Evolutionary conservation across 495 filamentous ascomycete genomes (phyloP).

Genomic region (Cladorrhinum samala): DNA sequence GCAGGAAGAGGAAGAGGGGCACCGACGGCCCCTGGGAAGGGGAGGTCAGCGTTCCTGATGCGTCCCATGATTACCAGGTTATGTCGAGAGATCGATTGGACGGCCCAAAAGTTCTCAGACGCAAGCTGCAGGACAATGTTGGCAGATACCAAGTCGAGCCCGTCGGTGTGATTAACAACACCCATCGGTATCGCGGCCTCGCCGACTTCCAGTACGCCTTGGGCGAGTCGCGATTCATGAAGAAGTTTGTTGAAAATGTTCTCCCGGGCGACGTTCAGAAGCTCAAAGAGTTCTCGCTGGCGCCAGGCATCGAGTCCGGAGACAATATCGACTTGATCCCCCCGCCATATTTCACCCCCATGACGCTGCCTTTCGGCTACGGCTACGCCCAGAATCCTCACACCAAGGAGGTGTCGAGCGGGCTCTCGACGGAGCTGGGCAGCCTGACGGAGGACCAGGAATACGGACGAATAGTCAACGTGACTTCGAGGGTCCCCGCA

Average conservation of each 20-base stretch:
- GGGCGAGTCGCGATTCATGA: conserved; percentile 54
- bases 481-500: conserved; percentile 41
- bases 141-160: conserved; percentile 62
- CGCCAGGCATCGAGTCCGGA: conserved; percentile 54
- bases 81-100: conserved; percentile 37
- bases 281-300: conserved; percentile 67
- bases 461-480: conserved; percentile 31
- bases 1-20: conserved; percentile 74
- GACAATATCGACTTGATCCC: conserved; percentile 66
- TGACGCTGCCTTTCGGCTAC: conserved; percentile 64
- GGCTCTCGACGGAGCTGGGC: conserved; percentile 17
- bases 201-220: conserved; percentile 73
- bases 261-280: conserved; percentile 59
- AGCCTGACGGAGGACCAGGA: conserved; percentile 24
- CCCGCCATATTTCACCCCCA: conserved; percentile 66
- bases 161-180: conserved; percentile 66
- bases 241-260: conserved; percentile 57
- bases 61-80: no score
- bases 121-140: conserved; percentile 64
- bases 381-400: conserved; percentile 49
- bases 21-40: conserved; percentile 57
- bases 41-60: conserved; percentile 10
- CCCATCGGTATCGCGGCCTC: conserved; percentile 74
- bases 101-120: conserved; percentile 45
- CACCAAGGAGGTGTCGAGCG: conserved; percentile 37